Percentiles rank a stretch among this genome's conserved stretches.
Conservation (phyloP, 176 grass and related monocot species). For the Canna indica region DNA sequence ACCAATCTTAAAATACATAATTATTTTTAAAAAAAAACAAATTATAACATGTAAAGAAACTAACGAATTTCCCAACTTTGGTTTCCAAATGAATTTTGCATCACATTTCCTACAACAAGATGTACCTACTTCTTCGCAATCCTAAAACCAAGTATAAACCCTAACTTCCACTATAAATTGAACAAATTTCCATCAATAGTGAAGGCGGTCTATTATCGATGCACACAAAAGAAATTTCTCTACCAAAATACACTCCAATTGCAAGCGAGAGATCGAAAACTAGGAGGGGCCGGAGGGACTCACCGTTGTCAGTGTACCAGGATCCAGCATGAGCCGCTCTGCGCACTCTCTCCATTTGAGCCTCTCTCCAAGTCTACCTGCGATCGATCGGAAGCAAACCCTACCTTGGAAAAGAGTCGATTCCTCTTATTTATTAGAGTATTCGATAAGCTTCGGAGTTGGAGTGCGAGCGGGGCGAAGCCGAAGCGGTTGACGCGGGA, state of each 20-base stretch:
- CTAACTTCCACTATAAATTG: neutral
- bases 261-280: slow-evolving; percentile 2
- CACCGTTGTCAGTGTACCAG: slow-evolving; percentile 15
- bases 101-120: neutral
- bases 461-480: no score
- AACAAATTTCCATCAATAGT: slow-evolving; percentile 6
- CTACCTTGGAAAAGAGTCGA: no score
- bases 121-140: neutral
- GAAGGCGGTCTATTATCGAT: no score
- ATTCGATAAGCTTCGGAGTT: no score
- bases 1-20: neutral
- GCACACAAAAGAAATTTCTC: neutral
- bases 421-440: no score
- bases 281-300: neutral
- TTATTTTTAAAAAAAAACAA: neutral
- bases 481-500: no score
- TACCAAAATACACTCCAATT: neutral
- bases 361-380: neutral
- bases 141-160: neutral
- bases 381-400: no score
- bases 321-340: slow-evolving; percentile 15
- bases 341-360: neutral
- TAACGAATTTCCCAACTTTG: neutral
- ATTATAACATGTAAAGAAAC: neutral
- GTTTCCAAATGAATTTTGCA: neutral